Conservation (phyloP, 73 alveolate genomes). For the Uronychia setigera region DNA sequence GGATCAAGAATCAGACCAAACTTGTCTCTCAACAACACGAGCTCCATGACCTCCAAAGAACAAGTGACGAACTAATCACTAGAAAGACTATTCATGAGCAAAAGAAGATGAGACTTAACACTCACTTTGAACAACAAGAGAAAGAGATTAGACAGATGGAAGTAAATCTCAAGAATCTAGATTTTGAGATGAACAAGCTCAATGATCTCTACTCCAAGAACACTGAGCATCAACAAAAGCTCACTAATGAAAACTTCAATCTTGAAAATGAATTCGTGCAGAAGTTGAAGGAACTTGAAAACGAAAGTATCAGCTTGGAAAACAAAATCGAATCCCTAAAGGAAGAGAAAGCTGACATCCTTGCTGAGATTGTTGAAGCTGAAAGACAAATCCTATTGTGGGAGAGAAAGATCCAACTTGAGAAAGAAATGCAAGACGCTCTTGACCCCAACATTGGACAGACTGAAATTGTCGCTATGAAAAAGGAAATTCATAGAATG, state of each 20-base stretch:
- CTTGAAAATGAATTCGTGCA: constrained; percentile 93
- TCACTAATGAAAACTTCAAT: constrained; percentile 91
- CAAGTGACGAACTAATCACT: constrained; percentile 86
- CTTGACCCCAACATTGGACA: constrained; percentile 97
- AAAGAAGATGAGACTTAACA: constrained; percentile 92
- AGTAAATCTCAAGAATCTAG: constrained; percentile 90
- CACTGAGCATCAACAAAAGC: constrained; percentile 80
- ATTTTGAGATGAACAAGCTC: constrained; percentile 96
- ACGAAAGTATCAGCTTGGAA: constrained; percentile 91
- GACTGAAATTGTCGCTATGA: constrained; percentile 93
- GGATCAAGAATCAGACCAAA: constrained; percentile 94
- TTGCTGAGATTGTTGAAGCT: constrained; percentile 96
- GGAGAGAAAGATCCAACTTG: constrained; percentile 98
- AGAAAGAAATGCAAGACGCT: constrained; percentile 98
- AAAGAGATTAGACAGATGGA: constrained; percentile 94
- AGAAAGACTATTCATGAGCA: constrained; percentile 91
- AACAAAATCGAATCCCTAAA: constrained; percentile 91
- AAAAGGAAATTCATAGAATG: constrained; percentile 97
- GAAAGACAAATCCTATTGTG: constrained; percentile 96
- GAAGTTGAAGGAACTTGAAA: constrained; percentile 93
- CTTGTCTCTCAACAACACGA: constrained; percentile 87
- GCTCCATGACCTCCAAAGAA: constrained; percentile 74
- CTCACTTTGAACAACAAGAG: constrained; percentile 81
- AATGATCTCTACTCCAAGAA: constrained; percentile 90
- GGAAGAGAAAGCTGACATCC: constrained; percentile 95